Evolutionary conservation across 371 early-diverging fungal species (phyloP).

Genomic region (Entomophthora muscae): DNA sequence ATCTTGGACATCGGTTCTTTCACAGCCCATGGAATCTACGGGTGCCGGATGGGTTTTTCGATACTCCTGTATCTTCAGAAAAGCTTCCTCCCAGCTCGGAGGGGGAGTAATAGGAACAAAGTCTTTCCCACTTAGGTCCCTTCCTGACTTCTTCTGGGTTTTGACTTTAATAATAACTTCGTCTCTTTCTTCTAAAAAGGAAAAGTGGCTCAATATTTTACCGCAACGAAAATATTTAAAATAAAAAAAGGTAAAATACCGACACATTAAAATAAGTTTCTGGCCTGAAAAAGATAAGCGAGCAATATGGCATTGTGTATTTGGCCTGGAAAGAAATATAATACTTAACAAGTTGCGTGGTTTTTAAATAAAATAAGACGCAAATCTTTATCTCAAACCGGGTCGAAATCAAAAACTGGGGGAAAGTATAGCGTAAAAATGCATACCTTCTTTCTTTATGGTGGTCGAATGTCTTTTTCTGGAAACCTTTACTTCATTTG

Average conservation of each 20-base stretch:
- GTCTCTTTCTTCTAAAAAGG: background rate
- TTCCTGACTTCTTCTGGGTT: background rate
- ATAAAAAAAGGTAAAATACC: background rate
- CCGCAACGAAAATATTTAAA: background rate
- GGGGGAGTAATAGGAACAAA: conserved; percentile 14
- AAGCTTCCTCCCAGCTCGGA: conserved; percentile 45
- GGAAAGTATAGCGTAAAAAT: background rate
- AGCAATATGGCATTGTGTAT: background rate
- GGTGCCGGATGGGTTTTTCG: conserved; percentile 52
- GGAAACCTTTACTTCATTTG: background rate
- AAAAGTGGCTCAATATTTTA: background rate
- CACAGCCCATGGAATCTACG: conserved; percentile 95
- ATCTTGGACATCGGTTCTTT: conserved; percentile 35
- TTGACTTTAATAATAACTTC: background rate
- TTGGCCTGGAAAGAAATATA: background rate
- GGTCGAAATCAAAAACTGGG: background rate
- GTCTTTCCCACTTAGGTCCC: background rate
- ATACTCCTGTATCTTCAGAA: conserved; percentile 36
- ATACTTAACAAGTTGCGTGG: too few relatives aligned
- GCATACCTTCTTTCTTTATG: background rate
- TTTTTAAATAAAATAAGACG: too few relatives aligned
- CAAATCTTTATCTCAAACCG: too few relatives aligned
- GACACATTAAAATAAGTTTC: background rate
- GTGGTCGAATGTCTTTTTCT: background rate
- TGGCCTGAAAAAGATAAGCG: background rate